A percentile compares a stretch with the other conserved stretches of the same genome.
These are phyloP conservation scores for Exsudoporus frostii DNA, from an alignment of 768 basidiomycete species.

Conservation along the genomic window DNA sequence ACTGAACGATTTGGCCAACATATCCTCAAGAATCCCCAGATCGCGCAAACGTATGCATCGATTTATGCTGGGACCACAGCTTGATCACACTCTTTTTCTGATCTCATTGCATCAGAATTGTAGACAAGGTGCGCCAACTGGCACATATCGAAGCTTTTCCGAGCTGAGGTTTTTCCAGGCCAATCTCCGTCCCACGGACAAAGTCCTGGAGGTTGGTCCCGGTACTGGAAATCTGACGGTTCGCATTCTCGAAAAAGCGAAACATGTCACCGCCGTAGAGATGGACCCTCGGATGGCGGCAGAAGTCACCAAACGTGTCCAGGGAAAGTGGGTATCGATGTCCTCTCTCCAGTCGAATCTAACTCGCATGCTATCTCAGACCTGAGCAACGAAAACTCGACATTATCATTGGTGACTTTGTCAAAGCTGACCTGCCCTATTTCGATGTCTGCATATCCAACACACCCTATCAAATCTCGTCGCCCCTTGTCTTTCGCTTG, in stretches of 20 bases:
- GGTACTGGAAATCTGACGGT: constrained; percentile 97
- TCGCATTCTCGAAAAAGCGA: constrained; percentile 88
- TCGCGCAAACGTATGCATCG: constrained; percentile 76
- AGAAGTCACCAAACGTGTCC: constrained; percentile 93
- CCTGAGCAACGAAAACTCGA: constrained; percentile 95
- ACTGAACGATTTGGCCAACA: constrained; percentile 96
- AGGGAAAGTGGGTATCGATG: constrained; percentile 81
- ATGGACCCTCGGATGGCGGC: constrained; percentile 99
- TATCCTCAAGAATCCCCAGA: constrained; percentile 91
- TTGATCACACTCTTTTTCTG: constrained; percentile 12
- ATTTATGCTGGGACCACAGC: constrained; percentile 19
- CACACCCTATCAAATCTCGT: constrained; percentile 99
- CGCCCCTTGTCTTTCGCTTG: constrained; percentile 93
- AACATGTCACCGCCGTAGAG: constrained; percentile 91
- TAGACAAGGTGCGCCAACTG: constrained; percentile 48
- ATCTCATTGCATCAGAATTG: constrained; percentile 40
- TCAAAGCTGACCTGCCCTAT: constrained; percentile 96
- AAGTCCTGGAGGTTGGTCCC: constrained; percentile 95
- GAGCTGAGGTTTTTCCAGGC: constrained; percentile 48
- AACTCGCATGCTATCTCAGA: constrained; percentile 38
- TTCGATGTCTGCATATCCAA: constrained; percentile 99
- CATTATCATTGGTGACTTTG: constrained; percentile 95
- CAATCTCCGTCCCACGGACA: constrained; percentile 88
- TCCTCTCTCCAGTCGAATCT: not conserved
- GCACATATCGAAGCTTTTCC: not conserved